Evolutionary conservation across 2,329 filamentous ascomycete genomes (phyloP).

Genomic region (Neodidymelliopsis sp.): DNA sequence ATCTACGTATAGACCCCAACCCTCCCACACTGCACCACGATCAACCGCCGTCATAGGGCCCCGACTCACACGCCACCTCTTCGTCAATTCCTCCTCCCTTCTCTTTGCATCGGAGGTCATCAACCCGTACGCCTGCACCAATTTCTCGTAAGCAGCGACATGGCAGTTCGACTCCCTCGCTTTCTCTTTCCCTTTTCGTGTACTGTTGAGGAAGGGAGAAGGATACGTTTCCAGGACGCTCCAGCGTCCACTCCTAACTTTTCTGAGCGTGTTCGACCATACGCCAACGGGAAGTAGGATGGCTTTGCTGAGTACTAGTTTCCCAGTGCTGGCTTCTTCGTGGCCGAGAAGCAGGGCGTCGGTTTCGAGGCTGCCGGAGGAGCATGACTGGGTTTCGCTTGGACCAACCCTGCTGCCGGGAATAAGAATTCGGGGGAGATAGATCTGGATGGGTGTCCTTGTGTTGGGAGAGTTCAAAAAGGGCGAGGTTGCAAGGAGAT

Average conservation of each 20-base stretch:
- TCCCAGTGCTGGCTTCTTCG: conserved; percentile 12
- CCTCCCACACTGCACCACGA: conserved; percentile 45
- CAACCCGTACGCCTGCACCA: conserved; percentile 24
- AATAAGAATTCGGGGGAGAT: conserved; percentile 33
- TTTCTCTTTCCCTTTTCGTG: neutral
- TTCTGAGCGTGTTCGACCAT: conserved; percentile 25
- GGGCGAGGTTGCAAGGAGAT: conserved; percentile 23
- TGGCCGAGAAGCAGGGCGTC: conserved; percentile 43
- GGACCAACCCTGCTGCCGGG: conserved; percentile 11
- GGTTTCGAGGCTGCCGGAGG: conserved; percentile 22
- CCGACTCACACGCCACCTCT: conserved; percentile 35
- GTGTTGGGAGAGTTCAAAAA: conserved; percentile 14
- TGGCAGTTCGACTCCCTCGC: conserved; percentile 19
- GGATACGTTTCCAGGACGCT: conserved; percentile 36
- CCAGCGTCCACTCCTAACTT: conserved; percentile 21
- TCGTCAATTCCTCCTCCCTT: conserved; percentile 39
- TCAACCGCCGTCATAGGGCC: conserved; percentile 31
- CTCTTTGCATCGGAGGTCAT: conserved; percentile 18
- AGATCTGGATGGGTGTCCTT: conserved; percentile 38
- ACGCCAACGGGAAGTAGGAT: conserved; percentile 36
- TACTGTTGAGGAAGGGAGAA: neutral
- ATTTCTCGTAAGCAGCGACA: conserved; percentile 28
- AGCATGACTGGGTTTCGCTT: conserved; percentile 1
- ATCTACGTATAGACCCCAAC: conserved; percentile 36
- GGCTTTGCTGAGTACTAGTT: conserved; percentile 27